Percentiles rank a stretch among this genome's conserved stretches.
These are phyloP conservation scores for Endotrypanum monterogeii DNA, from an alignment of 208 protist genomes.

Conservation along the genomic window DNA sequence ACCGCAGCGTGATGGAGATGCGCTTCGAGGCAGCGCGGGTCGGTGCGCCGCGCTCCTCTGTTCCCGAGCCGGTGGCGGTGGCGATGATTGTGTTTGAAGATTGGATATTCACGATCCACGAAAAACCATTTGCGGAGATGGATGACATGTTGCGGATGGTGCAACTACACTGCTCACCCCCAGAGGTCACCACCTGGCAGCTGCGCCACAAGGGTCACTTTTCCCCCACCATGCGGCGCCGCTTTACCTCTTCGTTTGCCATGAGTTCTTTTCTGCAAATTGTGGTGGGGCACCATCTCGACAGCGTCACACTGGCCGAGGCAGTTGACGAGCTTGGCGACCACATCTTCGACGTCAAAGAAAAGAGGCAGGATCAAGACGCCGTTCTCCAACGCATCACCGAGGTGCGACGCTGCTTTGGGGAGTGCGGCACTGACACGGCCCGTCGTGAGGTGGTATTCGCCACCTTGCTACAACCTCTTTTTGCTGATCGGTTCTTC, in stretches of 20 bases:
- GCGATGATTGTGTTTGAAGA: constrained; percentile 75
- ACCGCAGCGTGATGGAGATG: constrained; percentile 73
- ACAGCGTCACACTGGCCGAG: constrained; percentile 70
- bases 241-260: constrained; percentile 72
- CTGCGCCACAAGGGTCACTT: constrained; percentile 11
- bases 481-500: constrained; percentile 61
- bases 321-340: constrained; percentile 74
- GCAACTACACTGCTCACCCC: constrained; percentile 64
- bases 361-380: constrained; percentile 48
- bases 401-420: constrained; percentile 78
- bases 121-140: constrained; percentile 86
- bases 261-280: constrained; percentile 82
- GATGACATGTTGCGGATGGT: constrained; percentile 82
- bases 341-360: constrained; percentile 62
- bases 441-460: constrained; percentile 72
- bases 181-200: constrained; percentile 7
- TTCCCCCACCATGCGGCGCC: constrained; percentile 27
- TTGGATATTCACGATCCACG: constrained; percentile 89
- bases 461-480: constrained; percentile 60
- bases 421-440: constrained; percentile 79
- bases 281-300: constrained; percentile 76
- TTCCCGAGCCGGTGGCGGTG: constrained; percentile 59
- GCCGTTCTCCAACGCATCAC: constrained; percentile 78
- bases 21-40: constrained; percentile 78
- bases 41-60: constrained; percentile 38